These are phyloP conservation scores for Withania somnifera DNA, from an alignment of 305 asterid genomes.

Conservation along the genomic window DNA sequence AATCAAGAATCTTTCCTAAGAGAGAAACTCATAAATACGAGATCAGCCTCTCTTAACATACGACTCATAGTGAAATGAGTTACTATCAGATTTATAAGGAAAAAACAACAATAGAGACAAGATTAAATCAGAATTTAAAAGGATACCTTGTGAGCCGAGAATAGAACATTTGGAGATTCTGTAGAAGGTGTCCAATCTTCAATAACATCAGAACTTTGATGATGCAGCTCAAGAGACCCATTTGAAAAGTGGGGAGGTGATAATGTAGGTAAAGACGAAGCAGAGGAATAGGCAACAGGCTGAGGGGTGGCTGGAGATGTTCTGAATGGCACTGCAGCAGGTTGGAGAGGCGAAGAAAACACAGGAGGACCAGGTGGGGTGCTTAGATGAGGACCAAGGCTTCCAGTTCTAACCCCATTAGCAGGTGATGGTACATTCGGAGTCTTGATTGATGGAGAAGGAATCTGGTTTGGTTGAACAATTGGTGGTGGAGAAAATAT, in stretches of 20 bases:
- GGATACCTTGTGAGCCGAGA: conserved; percentile 85
- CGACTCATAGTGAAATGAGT: not conserved
- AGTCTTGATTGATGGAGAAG: conserved; percentile 53
- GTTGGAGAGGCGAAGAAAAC: conserved; percentile 90
- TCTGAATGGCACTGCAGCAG: conserved; percentile 92
- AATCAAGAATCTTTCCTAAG: not conserved
- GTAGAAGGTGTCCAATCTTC: conserved; percentile 42
- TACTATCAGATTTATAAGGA: not conserved
- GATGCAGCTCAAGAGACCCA: conserved; percentile 56
- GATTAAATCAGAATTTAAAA: not conserved
- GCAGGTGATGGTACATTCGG: conserved; percentile 47
- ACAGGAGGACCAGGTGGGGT: conserved; percentile 98
- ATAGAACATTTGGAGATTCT: conserved; percentile 61
- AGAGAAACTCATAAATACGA: not conserved
- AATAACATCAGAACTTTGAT: conserved; percentile 32
- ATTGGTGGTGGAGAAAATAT: conserved; percentile 53
- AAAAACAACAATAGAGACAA: not conserved
- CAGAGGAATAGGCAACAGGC: conserved; percentile 67
- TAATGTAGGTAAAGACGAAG: conserved; percentile 68
- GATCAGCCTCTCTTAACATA: not conserved
- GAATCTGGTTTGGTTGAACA: conserved; percentile 51
- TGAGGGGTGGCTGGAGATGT: conserved; percentile 95
- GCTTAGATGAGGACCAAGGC: conserved; percentile 61
- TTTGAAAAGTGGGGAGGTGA: conserved; percentile 54
- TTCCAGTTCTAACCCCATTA: conserved; percentile 51